phyloP scores from a whole-genome alignment of 768 basidiomycete species.

The Russula ochroleuca region DNA sequence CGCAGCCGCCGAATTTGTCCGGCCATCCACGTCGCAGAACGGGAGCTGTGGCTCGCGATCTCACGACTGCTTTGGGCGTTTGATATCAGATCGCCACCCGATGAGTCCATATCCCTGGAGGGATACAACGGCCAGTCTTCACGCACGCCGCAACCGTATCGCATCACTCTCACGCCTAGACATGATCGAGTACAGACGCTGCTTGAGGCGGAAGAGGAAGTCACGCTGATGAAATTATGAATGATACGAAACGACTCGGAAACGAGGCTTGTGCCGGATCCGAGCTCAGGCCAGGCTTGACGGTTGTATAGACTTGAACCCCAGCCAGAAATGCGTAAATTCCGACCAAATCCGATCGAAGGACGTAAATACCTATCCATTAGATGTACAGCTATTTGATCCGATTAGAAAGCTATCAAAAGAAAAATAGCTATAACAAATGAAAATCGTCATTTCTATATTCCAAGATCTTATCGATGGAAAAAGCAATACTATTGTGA shows the following conservation, averaged over 20 bases:
- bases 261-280: background rate
- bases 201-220: slow-evolving; percentile 21
- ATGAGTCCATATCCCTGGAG: slow-evolving; percentile 42
- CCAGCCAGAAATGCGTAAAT: no score
- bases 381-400: no score
- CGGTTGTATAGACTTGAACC: no score
- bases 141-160: slow-evolving; percentile 44
- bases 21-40: slow-evolving; percentile 44
- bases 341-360: no score
- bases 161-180: slow-evolving; percentile 31
- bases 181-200: slow-evolving; percentile 26
- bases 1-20: slow-evolving; percentile 40
- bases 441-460: no score
- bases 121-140: slow-evolving; percentile 48
- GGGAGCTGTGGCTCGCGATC: slow-evolving; percentile 44
- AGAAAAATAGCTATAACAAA: no score
- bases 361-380: no score
- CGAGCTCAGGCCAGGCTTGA: background rate
- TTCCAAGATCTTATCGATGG: no score
- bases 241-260: no score
- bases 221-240: slow-evolving; percentile 20
- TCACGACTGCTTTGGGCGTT: slow-evolving; percentile 49
- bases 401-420: no score
- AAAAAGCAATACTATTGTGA: no score
- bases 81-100: slow-evolving; percentile 40